Evolutionary conservation across 2,329 filamentous ascomycete species (phyloP).

Genomic region (Paramyrothecium roridum): DNA sequence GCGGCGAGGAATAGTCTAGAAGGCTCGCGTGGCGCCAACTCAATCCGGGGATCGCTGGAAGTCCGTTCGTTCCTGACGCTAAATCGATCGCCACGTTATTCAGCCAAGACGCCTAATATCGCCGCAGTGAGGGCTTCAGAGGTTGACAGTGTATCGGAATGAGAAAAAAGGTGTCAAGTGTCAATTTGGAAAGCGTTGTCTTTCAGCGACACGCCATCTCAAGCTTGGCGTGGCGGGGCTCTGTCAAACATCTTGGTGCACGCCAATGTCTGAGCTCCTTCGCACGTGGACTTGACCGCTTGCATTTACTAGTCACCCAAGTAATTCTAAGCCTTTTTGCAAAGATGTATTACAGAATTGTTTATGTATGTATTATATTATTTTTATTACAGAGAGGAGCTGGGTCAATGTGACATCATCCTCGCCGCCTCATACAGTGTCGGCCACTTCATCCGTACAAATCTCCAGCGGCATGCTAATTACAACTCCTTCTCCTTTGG

Average conservation of each 20-base stretch:
- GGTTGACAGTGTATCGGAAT: not conserved
- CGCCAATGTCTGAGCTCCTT: not conserved
- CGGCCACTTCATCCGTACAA: not conserved
- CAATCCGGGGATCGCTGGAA: conserved; percentile 3
- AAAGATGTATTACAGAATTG: no score
- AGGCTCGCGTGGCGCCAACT: conserved; percentile 17
- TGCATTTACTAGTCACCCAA: no score
- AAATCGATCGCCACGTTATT: not conserved
- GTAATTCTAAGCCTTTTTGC: no score
- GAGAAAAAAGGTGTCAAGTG: not conserved
- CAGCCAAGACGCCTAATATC: not conserved
- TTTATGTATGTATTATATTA: not conserved
- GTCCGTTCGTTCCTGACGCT: not conserved
- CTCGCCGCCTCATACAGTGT: not conserved
- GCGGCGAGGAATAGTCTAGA: conserved; percentile 29
- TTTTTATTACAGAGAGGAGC: not conserved
- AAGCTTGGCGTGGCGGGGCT: not conserved
- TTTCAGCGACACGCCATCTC: not conserved
- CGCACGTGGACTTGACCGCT: no score
- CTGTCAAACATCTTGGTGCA: not conserved
- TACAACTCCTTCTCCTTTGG: conserved; percentile 45
- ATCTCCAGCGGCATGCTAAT: conserved; percentile 3
- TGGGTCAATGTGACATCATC: not conserved
- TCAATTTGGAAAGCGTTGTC: not conserved
- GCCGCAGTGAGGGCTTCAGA: not conserved